Base-by-base conservation (phyloP, 345 rosid species). In the Arabis alpina region DNA sequence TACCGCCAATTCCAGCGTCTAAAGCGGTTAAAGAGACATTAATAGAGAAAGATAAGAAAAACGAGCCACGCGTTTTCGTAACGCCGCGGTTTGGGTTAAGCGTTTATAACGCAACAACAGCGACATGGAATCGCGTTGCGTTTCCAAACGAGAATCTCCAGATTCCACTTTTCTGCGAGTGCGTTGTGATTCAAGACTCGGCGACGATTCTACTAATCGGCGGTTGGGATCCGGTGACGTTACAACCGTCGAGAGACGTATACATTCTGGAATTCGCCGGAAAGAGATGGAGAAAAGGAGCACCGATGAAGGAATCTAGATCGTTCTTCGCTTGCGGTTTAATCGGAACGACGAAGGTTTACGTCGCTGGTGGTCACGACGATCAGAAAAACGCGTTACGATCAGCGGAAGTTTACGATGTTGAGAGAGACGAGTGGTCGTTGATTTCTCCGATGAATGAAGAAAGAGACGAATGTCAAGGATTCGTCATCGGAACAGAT, bases 291-390 rank as follows among this genome's bases (percentile, higher is more conserved):
- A 77, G 82, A 34, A 61, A 66, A 15, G 88, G 77, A 0, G 68
- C 82, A 25, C 44, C 84, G 11, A 84, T 84, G 91, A 61, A 77
- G 27, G 83, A 66, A 15, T 47, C 91, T 0, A 74, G 91, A 0
- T 81, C 87, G 54, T 86, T 84, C 73, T 84, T 81, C 54, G 86
- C 85, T 0, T 82, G 88, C 23, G 84, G 69, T 5, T 74, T 73
- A 24, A 68, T 72, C n/a, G 80, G 85, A 3, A 16, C 71, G 2
- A 34, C 55, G 8, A 58, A 13, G 3, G 80, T 86, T n/a, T 82
- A 70, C 70, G 88, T 86, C 11, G 85, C 85, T n/a, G 91, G 91
- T 39, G 88, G 91, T 3, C 91, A 86, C 43, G 91, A 84, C 61
- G 75, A 72, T 19, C 85, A 80, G 79, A 86, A 86, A 63, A 84